A percentile compares a stretch with the other conserved stretches of the same genome.
These are phyloP conservation scores for Solanum sejunctum DNA, from an alignment of 257 asterid species.

Conservation along the genomic window DNA sequence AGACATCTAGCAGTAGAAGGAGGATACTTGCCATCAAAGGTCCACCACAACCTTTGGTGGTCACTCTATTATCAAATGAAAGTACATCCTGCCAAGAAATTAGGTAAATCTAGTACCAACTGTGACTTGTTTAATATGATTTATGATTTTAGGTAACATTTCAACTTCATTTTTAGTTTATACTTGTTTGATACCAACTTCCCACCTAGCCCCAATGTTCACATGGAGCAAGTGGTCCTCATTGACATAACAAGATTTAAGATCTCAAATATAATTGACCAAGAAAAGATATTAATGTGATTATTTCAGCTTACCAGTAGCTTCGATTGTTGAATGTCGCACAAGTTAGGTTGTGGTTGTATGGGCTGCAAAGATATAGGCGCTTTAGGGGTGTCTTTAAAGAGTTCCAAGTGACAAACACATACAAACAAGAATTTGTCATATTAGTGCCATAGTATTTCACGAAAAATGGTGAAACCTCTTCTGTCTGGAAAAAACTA, in stretches of 20 bases:
- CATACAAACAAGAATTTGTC: not conserved
- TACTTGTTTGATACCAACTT: not conserved
- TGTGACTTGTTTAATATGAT: not conserved
- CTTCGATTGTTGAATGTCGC: not conserved
- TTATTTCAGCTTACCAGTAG: not conserved
- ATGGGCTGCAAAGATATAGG: not conserved
- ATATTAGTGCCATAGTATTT: not conserved
- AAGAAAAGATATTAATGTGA: not conserved
- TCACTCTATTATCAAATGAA: not conserved
- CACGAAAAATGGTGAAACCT: not conserved
- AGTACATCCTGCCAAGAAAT: not conserved
- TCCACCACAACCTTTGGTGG: not conserved
- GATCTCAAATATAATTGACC: not conserved
- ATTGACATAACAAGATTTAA: not conserved
- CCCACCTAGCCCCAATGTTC: not conserved
- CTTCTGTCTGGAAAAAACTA: not conserved
- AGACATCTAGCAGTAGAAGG: not conserved
- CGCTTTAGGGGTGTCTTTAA: not conserved
- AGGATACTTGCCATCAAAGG: not conserved
- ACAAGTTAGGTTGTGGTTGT: not conserved
- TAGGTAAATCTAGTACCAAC: not conserved
- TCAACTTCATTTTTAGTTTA: slow-evolving; percentile 14
- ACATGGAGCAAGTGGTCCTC: not conserved
- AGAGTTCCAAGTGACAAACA: not conserved
- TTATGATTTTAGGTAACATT: slow-evolving; percentile 1